phyloP scores from a whole-genome alignment of 306 rosid genomes.

The Castanea sativa region DNA sequence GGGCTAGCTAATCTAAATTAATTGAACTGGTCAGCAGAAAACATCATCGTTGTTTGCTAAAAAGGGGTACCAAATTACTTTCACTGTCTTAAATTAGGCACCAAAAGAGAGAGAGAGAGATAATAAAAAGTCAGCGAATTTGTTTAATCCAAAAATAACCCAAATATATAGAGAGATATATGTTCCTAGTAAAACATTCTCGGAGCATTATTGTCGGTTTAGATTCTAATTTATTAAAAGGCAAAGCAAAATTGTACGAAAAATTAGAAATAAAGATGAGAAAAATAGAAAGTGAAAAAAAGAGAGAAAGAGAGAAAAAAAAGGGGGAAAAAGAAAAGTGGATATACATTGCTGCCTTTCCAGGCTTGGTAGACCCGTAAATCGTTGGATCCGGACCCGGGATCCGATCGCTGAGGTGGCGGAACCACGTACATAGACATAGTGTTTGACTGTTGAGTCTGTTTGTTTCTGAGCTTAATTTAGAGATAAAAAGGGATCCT shows the following conservation, averaged over 20 bases:
- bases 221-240: background rate
- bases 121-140: no score
- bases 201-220: no score
- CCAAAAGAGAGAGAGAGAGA: background rate
- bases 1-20: background rate
- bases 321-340: conserved; percentile 14
- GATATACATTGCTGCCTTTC: conserved; percentile 90
- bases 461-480: conserved; percentile 1
- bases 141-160: no score
- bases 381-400: conserved; percentile 69
- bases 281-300: background rate
- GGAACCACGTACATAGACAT: conserved; percentile 81
- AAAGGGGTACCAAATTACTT: background rate
- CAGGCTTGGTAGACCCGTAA: conserved; percentile 78
- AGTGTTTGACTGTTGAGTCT: background rate
- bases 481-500: background rate
- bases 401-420: conserved; percentile 89
- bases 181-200: no score
- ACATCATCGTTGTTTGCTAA: background rate
- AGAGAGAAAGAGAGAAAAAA: conserved; percentile 1
- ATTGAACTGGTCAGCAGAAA: background rate
- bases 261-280: background rate
- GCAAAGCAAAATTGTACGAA: background rate
- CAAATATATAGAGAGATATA: no score
- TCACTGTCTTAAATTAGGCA: background rate